Conservation (phyloP, 495 filamentous ascomycete species). For the Penicillium alfredii region DNA sequence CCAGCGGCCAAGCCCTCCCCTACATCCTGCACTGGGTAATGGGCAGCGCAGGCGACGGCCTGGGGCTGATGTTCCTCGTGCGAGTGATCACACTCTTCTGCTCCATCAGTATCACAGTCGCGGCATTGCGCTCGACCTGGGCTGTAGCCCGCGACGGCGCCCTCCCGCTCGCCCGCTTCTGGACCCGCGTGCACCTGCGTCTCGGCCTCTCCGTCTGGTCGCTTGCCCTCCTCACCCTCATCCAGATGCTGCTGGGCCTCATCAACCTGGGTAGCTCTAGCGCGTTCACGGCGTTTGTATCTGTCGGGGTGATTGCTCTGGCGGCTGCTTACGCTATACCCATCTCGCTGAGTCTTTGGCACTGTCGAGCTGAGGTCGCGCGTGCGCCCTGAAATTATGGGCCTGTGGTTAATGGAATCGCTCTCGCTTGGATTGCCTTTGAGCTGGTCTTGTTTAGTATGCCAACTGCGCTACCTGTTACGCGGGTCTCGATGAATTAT, state of each 20-base stretch:
- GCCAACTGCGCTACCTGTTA: slow-evolving; percentile 46
- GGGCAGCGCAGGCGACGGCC: slow-evolving; percentile 43
- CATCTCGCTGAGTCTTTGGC: slow-evolving; percentile 49
- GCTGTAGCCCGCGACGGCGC: slow-evolving; percentile 55
- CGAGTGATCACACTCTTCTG: slow-evolving; percentile 60
- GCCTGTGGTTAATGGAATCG: slow-evolving; percentile 49
- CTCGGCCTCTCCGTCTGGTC: slow-evolving; percentile 35
- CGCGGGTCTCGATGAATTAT: slow-evolving; percentile 51
- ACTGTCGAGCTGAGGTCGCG: slow-evolving; percentile 45
- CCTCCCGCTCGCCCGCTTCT: slow-evolving; percentile 29
- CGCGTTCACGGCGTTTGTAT: slow-evolving; percentile 60
- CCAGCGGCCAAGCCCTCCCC: slow-evolving; percentile 38
- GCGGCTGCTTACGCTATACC: slow-evolving; percentile 54
- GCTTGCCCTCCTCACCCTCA: slow-evolving; percentile 27
- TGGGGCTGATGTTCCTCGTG: slow-evolving; percentile 43
- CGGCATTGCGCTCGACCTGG: slow-evolving; percentile 54
- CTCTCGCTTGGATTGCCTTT: slow-evolving; percentile 54
- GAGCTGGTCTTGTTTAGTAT: slow-evolving; percentile 55
- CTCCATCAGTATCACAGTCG: slow-evolving; percentile 56
- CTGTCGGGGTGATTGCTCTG: slow-evolving; percentile 55
- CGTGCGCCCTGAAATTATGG: slow-evolving; percentile 51
- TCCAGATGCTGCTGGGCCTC: slow-evolving; percentile 49
- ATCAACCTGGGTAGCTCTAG: slow-evolving; percentile 57
- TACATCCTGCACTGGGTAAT: slow-evolving; percentile 45
- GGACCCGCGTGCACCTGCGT: slow-evolving; percentile 23